These are phyloP conservation scores for Penicillium verrucosum DNA, from an alignment of 2,329 filamentous ascomycete genomes.

Conservation along the genomic window DNA sequence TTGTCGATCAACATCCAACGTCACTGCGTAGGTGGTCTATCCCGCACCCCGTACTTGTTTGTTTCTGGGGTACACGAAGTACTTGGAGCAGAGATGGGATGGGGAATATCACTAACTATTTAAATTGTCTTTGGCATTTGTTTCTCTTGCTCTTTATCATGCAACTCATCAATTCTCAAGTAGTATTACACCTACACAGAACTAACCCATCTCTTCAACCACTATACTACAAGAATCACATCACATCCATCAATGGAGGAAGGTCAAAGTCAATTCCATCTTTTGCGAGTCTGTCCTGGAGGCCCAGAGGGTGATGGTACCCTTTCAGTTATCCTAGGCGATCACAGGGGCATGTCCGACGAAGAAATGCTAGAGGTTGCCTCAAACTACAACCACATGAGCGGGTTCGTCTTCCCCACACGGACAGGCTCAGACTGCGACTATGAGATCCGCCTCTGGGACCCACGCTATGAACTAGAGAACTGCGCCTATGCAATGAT, in stretches of 20 bases:
- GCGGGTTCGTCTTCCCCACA: not conserved
- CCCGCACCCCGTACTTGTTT: not conserved
- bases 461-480: not conserved
- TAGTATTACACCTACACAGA: not conserved
- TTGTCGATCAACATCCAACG: conserved; percentile 13
- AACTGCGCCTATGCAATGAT: conserved; percentile 7
- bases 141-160: not conserved
- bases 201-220: not conserved
- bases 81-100: not conserved
- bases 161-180: not conserved
- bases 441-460: not conserved
- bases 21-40: conserved; percentile 14
- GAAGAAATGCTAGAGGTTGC: not conserved
- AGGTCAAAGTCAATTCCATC: not conserved
- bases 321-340: not conserved
- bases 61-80: not conserved
- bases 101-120: not conserved
- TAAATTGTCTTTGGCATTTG: not conserved
- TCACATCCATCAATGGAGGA: conserved; percentile 8
- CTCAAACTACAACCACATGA: not conserved
- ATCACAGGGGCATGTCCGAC: not conserved
- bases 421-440: not conserved
- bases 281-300: not conserved
- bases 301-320: not conserved
- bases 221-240: not conserved